These are phyloP conservation scores for Alternaria triticimaculans DNA, from an alignment of 2,329 filamentous ascomycete genomes.

Conservation along the genomic window DNA sequence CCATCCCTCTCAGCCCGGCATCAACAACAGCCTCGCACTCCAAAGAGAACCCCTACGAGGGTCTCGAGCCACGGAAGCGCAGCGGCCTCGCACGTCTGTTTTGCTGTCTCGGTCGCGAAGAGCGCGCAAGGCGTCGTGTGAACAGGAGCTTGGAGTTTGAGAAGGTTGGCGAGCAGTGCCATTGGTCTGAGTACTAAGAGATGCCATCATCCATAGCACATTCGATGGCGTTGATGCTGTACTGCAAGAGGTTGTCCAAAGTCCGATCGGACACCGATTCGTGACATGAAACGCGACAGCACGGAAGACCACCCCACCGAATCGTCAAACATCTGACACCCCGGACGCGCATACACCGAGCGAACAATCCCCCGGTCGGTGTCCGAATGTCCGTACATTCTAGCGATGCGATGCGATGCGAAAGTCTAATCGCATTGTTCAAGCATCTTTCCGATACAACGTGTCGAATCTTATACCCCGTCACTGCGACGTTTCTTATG, in stretches of 20 bases:
- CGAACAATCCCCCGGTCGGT: not conserved
- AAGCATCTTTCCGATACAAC: not conserved
- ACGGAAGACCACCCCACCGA: not conserved
- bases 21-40: constrained; percentile 21
- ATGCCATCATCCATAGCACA: not conserved
- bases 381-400: not conserved
- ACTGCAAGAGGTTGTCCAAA: not conserved
- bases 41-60: constrained; percentile 30
- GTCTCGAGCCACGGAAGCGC: constrained; percentile 38
- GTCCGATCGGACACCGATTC: not conserved
- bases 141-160: constrained; percentile 34
- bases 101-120: constrained; percentile 44
- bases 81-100: constrained; percentile 41
- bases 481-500: constrained; percentile 17
- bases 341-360: not conserved
- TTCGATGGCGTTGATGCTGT: not conserved
- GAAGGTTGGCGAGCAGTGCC: constrained; percentile 38
- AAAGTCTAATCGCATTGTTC: not conserved
- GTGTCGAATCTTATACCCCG: not conserved
- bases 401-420: not conserved
- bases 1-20: constrained; percentile 41
- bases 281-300: constrained; percentile 2
- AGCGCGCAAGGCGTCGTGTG: constrained; percentile 33
- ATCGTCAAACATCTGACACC: constrained; percentile 7
- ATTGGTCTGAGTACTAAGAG: constrained; percentile 41